Evolutionary conservation across 75 land plant genomes (phyloP).

Genomic region (Selaginella tamariscina): DNA sequence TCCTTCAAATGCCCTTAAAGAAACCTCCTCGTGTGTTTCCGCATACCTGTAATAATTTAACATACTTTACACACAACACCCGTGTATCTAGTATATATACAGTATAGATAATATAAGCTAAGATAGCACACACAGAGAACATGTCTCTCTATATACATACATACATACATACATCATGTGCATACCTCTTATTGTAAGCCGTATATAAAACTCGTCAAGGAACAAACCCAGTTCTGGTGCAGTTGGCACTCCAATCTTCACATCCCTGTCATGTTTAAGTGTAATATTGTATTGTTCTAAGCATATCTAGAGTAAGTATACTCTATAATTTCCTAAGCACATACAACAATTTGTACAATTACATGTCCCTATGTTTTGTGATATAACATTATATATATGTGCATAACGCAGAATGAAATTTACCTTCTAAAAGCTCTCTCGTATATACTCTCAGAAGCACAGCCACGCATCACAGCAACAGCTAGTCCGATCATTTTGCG

Average conservation of each 20-base stretch:
- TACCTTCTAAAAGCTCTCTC: slow-evolving; percentile 8
- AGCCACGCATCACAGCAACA: slow-evolving; percentile 2
- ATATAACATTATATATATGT: no score
- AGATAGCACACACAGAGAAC: no score
- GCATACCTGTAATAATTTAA: no score
- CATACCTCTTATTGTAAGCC: slow-evolving; percentile 77
- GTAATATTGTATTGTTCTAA: neutral
- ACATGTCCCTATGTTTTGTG: no score
- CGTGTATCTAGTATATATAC: no score
- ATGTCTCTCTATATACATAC: no score
- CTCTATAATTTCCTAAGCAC: neutral
- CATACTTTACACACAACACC: no score
- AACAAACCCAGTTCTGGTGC: slow-evolving; percentile 90
- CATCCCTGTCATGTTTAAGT: slow-evolving; percentile 45
- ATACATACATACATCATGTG: no score
- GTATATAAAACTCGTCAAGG: slow-evolving; percentile 65
- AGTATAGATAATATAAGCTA: no score
- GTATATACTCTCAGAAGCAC: neutral
- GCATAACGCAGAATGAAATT: neutral
- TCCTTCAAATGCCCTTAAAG: slow-evolving; percentile 51
- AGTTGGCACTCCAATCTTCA: slow-evolving; percentile 62
- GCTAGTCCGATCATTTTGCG: slow-evolving; percentile 12
- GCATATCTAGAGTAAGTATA: neutral
- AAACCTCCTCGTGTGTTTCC: slow-evolving; percentile 65
- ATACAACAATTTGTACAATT: no score